These are phyloP conservation scores for Euptelea pleiosperma DNA, from an alignment of 164 flowering plant genomes.

Conservation along the genomic window DNA sequence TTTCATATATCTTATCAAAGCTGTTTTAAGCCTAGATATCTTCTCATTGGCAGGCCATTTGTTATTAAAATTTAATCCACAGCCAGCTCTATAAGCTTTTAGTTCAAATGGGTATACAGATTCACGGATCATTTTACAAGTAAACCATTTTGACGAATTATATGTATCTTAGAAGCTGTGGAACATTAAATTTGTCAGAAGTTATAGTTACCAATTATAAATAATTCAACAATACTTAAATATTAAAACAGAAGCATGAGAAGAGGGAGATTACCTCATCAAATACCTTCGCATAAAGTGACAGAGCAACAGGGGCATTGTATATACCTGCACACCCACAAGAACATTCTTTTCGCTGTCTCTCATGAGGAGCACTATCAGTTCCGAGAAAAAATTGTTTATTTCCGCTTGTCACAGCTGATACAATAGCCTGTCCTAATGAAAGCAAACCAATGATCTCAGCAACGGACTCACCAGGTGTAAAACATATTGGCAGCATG, in stretches of 20 bases:
- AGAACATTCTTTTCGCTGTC: constrained; percentile 63
- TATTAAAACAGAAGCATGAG: background rate
- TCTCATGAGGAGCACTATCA: constrained; percentile 99
- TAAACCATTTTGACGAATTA: background rate
- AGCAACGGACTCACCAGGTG: background rate
- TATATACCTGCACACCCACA: constrained; percentile 98
- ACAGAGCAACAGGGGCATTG: constrained; percentile 82
- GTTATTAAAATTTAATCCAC: too few species aligned
- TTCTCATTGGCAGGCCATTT: background rate
- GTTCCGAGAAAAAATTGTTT: constrained; percentile 88
- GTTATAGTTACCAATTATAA: too few species aligned
- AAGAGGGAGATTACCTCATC: constrained; percentile 61
- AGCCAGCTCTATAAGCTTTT: too few species aligned
- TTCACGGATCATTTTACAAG: background rate
- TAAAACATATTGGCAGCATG: background rate
- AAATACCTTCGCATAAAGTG: constrained; percentile 87
- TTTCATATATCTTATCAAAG: too few species aligned
- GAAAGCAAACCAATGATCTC: constrained; percentile 8
- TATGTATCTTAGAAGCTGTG: background rate
- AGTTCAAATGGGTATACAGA: too few species aligned
- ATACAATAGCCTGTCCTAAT: constrained; percentile 82
- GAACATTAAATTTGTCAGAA: too few species aligned
- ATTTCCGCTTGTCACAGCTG: constrained; percentile 93
- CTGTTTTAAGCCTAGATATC: background rate
- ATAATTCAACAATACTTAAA: too few species aligned